phyloP scores from a whole-genome alignment of 164 flowering plant species.

The Liquidambar formosana region DNA sequence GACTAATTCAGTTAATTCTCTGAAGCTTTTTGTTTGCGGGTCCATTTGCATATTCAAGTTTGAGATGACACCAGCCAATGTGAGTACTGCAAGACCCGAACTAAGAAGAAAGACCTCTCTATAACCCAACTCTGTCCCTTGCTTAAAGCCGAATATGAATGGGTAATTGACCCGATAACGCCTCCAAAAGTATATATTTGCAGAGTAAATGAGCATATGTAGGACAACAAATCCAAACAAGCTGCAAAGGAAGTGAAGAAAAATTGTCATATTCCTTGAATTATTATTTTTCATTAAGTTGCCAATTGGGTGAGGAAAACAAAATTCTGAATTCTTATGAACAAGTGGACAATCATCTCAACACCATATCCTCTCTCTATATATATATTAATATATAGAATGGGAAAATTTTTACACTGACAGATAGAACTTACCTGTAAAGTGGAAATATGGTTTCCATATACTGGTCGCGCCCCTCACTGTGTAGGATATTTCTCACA shows the following conservation, averaged over 20 bases:
- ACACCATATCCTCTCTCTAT: too few species aligned
- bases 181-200: constrained; percentile 59
- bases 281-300: too few species aligned
- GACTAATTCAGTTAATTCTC: constrained; percentile 36
- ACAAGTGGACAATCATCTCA: too few species aligned
- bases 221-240: constrained; percentile 42
- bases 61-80: constrained; percentile 39
- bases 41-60: constrained; percentile 40
- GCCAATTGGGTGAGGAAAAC: too few species aligned
- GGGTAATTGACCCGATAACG: constrained; percentile 53
- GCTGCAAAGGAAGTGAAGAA: constrained; percentile 32
- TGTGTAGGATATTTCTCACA: constrained; percentile 29
- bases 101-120: constrained; percentile 55
- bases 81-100: constrained; percentile 54
- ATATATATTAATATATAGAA: too few species aligned
- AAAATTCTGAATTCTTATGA: too few species aligned
- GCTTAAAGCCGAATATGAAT: constrained; percentile 59
- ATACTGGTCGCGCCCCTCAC: constrained; percentile 22
- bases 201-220: constrained; percentile 55
- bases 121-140: constrained; percentile 53
- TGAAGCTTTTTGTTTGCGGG: constrained; percentile 19
- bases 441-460: constrained; percentile 60
- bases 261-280: too few species aligned
- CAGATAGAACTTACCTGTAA: too few species aligned
- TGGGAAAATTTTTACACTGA: too few species aligned